A percentile compares a stretch with the other conserved stretches of the same genome.
phyloP scores from a whole-genome alignment of 768 basidiomycete species.

The Kwoniella pini region DNA sequence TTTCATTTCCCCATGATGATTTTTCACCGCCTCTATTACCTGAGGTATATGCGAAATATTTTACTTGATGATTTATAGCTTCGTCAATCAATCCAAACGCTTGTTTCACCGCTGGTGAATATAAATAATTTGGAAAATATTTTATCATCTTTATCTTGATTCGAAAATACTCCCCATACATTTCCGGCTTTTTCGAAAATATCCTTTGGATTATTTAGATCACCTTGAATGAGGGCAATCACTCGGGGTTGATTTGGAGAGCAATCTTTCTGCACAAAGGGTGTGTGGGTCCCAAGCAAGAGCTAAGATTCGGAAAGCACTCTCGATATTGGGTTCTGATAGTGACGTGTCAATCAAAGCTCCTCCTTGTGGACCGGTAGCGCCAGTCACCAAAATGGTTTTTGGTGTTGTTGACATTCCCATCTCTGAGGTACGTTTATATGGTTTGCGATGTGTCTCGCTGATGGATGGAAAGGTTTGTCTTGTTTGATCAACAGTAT shows the following conservation, averaged over 20 bases:
- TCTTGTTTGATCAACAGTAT: too few relatives aligned
- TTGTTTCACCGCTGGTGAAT: conserved; percentile 6
- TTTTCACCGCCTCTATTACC: conserved; percentile 13
- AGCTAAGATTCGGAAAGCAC: not conserved
- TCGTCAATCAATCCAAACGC: conserved; percentile 11
- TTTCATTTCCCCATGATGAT: conserved; percentile 3
- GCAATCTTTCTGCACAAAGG: not conserved
- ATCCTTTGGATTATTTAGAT: not conserved
- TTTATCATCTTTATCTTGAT: conserved; percentile 5
- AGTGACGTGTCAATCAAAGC: conserved; percentile 2
- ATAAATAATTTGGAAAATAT: not conserved
- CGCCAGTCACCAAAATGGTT: not conserved
- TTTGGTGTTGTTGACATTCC: not conserved
- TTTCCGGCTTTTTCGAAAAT: not conserved
- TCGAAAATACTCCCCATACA: conserved; percentile 20
- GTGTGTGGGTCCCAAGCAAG: conserved; percentile 11
- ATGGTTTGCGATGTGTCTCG: too few relatives aligned
- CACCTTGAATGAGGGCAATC: conserved; percentile 11
- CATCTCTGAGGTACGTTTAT: not conserved
- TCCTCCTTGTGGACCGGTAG: conserved; percentile 9
- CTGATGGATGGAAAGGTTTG: too few relatives aligned
- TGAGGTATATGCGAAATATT: conserved; percentile 12
- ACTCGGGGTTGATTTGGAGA: not conserved
- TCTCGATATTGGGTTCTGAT: not conserved
- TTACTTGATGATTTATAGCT: conserved; percentile 6